These are phyloP conservation scores for Colletotrichum brevisporum DNA, from an alignment of 2,329 filamentous ascomycete species.

Conservation along the genomic window DNA sequence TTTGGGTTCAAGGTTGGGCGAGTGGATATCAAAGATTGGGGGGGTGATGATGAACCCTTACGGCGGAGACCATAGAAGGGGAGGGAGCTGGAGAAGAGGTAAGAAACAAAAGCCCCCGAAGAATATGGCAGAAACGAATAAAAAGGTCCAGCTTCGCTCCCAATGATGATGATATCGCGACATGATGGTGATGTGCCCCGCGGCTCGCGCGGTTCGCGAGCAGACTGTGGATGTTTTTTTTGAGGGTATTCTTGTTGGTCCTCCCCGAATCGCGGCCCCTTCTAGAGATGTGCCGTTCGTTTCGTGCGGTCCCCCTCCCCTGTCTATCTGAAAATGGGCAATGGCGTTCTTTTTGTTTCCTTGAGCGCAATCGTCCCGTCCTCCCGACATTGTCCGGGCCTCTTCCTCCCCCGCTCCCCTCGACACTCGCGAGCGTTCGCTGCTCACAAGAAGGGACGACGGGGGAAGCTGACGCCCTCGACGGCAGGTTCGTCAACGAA, in stretches of 20 bases:
- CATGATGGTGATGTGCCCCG: slow-evolving; percentile 7
- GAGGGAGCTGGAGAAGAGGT: neutral
- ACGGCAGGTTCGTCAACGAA: slow-evolving; percentile 91
- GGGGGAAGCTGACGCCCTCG: slow-evolving; percentile 86
- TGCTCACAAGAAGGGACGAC: slow-evolving; percentile 73
- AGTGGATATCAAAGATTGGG: slow-evolving; percentile 31
- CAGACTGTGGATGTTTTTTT: slow-evolving; percentile 7
- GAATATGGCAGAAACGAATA: slow-evolving; percentile 17
- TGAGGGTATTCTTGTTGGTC: neutral
- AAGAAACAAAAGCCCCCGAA: neutral
- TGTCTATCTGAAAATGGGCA: slow-evolving; percentile 35
- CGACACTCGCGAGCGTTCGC: too few relatives aligned
- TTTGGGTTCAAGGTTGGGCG: neutral
- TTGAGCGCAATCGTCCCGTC: slow-evolving; percentile 15
- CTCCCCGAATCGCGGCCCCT: slow-evolving; percentile 8
- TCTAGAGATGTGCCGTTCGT: slow-evolving; percentile 28
- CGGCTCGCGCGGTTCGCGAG: slow-evolving; percentile 4
- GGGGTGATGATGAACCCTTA: neutral
- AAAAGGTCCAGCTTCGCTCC: slow-evolving; percentile 28
- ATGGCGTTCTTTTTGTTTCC: slow-evolving; percentile 2
- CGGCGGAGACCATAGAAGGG: slow-evolving; percentile 14
- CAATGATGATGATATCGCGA: slow-evolving; percentile 18
- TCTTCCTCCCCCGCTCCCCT: slow-evolving; percentile 11
- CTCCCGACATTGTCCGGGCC: neutral
- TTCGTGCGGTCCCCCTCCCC: neutral